Base-by-base conservation (phyloP, 2,329 filamentous ascomycete species). In the Penicillium sclerotigenum region DNA sequence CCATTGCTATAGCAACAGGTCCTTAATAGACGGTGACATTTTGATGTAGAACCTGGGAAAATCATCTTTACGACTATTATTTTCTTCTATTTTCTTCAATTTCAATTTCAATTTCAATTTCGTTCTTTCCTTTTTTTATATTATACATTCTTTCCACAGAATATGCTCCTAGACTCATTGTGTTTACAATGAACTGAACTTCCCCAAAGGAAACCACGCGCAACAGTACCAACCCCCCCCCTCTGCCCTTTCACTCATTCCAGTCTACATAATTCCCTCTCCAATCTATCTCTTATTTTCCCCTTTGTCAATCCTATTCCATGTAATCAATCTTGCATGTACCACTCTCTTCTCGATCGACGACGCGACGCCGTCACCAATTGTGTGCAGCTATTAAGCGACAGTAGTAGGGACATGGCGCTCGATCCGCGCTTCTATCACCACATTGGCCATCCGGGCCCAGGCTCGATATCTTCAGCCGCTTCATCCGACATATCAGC, bases 341-440 rank as follows among this genome's bases (percentile, higher is more conserved):
- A 75, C 73, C 65, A 70, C 60, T 59, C 70, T 56, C 63, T 75
- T 45, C 54, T 73, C 45, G 65, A 65, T 53, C 73, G 74, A 59
- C 72, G 74, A 61, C 73, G 72, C 60, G 72, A 75, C 56, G 67
- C 71, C 65, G 65, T 75, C 68, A 61, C 68, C 66, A 62, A 70
- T 66, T 69, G 70, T 68, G 65, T 70, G 63, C 71, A 75, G 63
- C 69, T 75, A 65, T 72, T 77, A 67, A 71, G 61, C 57, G 63
- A 69, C 52, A 70, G 67, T 59, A 69, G 38, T 51, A 51, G 67
- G 68, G 69, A 73, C 52, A 76, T 77, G 74, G 68, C 73, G 56
- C 65, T 75, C 54, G 74, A 77, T 58, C 64, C 71, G 59, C 73
- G 73, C 55, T 75, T 76, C 55, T 77, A 72, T 60, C 68, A 68